Evolutionary conservation across 495 filamentous ascomycete species (phyloP), one percentile per base, ranked within the genome.

Genomic region (Filosporella fistucella): DNA sequence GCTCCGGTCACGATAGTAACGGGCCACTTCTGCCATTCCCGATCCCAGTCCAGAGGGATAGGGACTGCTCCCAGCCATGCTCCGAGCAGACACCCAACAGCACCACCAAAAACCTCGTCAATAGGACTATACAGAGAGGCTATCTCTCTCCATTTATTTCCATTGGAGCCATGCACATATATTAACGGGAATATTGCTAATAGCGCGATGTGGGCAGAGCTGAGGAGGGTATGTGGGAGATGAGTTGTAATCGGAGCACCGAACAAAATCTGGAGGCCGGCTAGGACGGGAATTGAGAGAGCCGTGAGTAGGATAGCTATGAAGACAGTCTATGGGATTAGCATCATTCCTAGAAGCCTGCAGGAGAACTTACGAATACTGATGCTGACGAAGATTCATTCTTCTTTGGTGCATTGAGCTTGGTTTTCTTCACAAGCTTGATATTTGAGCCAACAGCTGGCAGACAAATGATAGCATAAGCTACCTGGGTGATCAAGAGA

Each of bases 11-110:
- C 59, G 44, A 98, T 87, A 0, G 93, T 97, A 25, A 97, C 86
- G 2, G 93, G 93, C 83, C 89, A 98, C 62, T 85, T 88, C 75
- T 98, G 93, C 93, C 93, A 98, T 54, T 95, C 90, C 17, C 93
- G 82, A 58, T 72, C 88, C 89, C 91, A 96, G 63, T 96, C 93
- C 52, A 98, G 68, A 16, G 93, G 94, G 61, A 98, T 97, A 1
- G 94, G 94, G 26, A 96, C 82, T 10, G 86, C 86, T 3, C 85
- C 85, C n/a, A 86, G 51, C 85, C 85, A 89, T 30, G 77, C 80
- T 4, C 85, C 85, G 3, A 81, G 41, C n/a, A 81, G 57, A 10
- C 69, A 73, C 13, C 86, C 85, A 9, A 77, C 63, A 55, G 70
- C 74, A 48, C 71, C 90, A 54, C 87, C 89, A 70, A 73, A 79